phyloP scores from a whole-genome alignment of 2,329 filamentous ascomycete species.

The Cordyceps cicadae region DNA sequence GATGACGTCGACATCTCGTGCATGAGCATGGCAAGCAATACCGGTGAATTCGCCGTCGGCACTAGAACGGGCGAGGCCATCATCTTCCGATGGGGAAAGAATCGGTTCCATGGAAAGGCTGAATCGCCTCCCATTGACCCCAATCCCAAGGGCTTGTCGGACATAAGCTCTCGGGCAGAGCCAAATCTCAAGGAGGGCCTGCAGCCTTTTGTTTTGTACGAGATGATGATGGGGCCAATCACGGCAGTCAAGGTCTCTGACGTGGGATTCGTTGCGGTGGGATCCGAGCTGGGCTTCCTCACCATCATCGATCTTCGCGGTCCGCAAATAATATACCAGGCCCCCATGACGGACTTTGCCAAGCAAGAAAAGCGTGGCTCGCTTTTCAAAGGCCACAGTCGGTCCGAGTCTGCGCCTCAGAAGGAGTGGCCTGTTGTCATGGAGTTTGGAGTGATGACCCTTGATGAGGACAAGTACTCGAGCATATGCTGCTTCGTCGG shows the following conservation, averaged over 20 bases:
- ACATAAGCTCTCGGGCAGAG: conserved; percentile 67
- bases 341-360: conserved; percentile 61
- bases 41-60: conserved; percentile 78
- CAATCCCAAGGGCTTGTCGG: conserved; percentile 62
- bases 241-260: conserved; percentile 78
- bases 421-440: conserved; percentile 73
- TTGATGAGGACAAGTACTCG: conserved; percentile 92
- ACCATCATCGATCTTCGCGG: conserved; percentile 82
- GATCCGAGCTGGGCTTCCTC: conserved; percentile 74
- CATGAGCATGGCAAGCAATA: conserved; percentile 73
- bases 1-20: conserved; percentile 67
- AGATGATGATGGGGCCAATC: conserved; percentile 75
- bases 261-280: conserved; percentile 82
- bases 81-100: conserved; percentile 81
- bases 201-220: conserved; percentile 70
- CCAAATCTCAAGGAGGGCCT: conserved; percentile 67
- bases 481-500: conserved; percentile 90
- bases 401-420: conserved; percentile 27
- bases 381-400: conserved; percentile 47
- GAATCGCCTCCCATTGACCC: conserved; percentile 40
- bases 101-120: conserved; percentile 62
- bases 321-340: conserved; percentile 72
- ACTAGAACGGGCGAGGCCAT: conserved; percentile 76
- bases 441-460: conserved; percentile 87
- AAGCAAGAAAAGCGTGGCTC: conserved; percentile 71